Percentiles rank a stretch among this genome's conserved stretches.
Evolutionary conservation across 345 rosid genomes (phyloP).

Genomic region (Hevea brasiliensis): DNA sequence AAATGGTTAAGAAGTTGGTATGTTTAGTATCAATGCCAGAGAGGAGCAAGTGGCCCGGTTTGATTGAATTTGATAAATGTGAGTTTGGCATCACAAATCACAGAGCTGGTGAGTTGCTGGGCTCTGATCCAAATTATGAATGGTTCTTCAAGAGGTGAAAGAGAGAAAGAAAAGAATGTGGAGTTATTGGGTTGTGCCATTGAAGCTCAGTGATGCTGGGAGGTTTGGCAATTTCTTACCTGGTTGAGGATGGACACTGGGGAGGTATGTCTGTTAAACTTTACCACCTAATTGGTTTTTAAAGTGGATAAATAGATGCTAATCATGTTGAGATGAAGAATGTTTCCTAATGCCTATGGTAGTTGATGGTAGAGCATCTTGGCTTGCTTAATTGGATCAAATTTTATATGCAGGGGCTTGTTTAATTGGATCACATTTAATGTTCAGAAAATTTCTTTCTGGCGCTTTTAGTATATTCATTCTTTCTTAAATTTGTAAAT

Average conservation of each 20-base stretch:
- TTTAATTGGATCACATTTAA: too few species aligned
- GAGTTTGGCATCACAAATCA: constrained; percentile 30
- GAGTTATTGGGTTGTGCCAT: background rate
- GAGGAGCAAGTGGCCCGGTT: constrained; percentile 28
- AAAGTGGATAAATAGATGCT: too few species aligned
- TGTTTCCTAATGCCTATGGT: too few species aligned
- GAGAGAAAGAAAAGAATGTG: too few species aligned
- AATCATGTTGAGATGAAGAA: too few species aligned
- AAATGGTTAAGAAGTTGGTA: constrained; percentile 37
- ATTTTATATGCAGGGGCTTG: too few species aligned
- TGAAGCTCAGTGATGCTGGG: background rate
- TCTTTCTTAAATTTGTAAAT: too few species aligned
- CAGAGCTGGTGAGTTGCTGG: constrained; percentile 49
- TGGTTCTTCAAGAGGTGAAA: constrained; percentile 16
- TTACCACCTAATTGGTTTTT: background rate
- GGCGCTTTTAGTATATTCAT: too few species aligned
- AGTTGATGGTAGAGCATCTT: too few species aligned
- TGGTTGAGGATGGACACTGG: too few species aligned
- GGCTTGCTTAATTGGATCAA: too few species aligned
- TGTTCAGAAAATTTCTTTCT: too few species aligned
- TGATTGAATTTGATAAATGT: constrained; percentile 28
- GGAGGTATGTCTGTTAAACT: background rate
- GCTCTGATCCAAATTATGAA: constrained; percentile 13
- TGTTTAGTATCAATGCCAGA: constrained; percentile 45
- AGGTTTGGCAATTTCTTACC: constrained; percentile 1